These are phyloP conservation scores for Boletus reticulatus DNA, from an alignment of 768 basidiomycete genomes.

Conservation along the genomic window DNA sequence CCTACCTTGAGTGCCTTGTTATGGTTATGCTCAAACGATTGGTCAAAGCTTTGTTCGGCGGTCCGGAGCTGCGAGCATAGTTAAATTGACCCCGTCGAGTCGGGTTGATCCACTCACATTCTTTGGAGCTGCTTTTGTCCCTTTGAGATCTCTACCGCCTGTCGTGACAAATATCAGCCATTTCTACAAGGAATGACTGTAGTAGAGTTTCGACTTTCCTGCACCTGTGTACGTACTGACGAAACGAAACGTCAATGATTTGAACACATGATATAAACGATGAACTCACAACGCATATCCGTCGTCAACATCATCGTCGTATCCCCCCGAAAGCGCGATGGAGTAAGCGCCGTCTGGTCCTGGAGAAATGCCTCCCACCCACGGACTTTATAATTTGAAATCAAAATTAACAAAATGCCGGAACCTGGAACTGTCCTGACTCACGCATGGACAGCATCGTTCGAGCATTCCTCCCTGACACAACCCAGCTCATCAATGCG, in stretches of 20 bases:
- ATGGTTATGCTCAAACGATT: constrained; percentile 69
- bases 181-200: not conserved
- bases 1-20: constrained; percentile 68
- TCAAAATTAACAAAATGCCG: not conserved
- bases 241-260: not conserved
- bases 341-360: constrained; percentile 74
- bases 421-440: constrained; percentile 25
- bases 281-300: constrained; percentile 77
- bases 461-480: constrained; percentile 59
- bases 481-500: not conserved
- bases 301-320: constrained; percentile 80
- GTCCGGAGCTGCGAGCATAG: constrained; percentile 67
- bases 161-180: not conserved
- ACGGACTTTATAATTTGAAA: constrained; percentile 48
- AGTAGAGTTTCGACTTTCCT: constrained; percentile 36
- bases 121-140: constrained; percentile 78
- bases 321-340: constrained; percentile 86
- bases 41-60: constrained; percentile 82
- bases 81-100: not conserved
- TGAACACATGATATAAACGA: not conserved
- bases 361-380: constrained; percentile 74
- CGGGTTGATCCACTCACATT: constrained; percentile 51
- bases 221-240: constrained; percentile 78
- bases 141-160: constrained; percentile 86
- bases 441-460: constrained; percentile 83